These are phyloP conservation scores for Fonsecaea multimorphosa DNA, from an alignment of 2,329 filamentous ascomycete genomes.

Conservation along the genomic window DNA sequence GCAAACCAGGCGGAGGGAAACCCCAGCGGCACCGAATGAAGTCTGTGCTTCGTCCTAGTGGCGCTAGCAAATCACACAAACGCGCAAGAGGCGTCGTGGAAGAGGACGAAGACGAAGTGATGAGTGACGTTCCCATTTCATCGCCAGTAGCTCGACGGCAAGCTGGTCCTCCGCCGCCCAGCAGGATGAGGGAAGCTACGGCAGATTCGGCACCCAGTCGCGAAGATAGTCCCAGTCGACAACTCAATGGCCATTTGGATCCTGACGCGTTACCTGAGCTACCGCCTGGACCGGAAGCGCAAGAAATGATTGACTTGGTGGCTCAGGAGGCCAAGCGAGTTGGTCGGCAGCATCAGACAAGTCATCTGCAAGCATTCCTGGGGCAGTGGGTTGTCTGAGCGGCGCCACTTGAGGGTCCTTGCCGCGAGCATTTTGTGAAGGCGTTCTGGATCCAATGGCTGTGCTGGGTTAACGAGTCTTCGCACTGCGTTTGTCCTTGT, in stretches of 20 bases:
- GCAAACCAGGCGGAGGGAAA: constrained; percentile 22
- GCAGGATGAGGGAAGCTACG: constrained; percentile 28
- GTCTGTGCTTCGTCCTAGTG: constrained; percentile 54
- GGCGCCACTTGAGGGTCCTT: neutral
- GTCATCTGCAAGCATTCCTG: constrained; percentile 38
- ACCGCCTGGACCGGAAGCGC: constrained; percentile 38
- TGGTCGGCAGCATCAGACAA: constrained; percentile 38
- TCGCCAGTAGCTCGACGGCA: constrained; percentile 42
- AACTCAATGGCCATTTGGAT: constrained; percentile 40
- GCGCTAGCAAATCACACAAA: constrained; percentile 51
- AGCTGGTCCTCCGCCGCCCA: constrained; percentile 19
- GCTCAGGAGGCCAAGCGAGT: constrained; percentile 38
- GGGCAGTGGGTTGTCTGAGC: constrained; percentile 34
- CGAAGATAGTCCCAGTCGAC: constrained; percentile 39
- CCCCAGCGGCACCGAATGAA: constrained; percentile 43
- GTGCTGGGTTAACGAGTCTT: constrained; percentile 7
- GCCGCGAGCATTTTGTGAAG: neutral
- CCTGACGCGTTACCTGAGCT: constrained; percentile 36
- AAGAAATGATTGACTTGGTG: constrained; percentile 40
- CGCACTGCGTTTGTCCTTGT: constrained; percentile 16
- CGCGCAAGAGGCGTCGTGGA: constrained; percentile 45
- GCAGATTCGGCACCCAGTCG: constrained; percentile 34
- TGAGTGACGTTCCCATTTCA: constrained; percentile 42
- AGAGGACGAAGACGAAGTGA: constrained; percentile 44
- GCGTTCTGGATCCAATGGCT: constrained; percentile 16